Conservation (phyloP, 108 stramenopile species). For the Epithemia pelagica region DNA sequence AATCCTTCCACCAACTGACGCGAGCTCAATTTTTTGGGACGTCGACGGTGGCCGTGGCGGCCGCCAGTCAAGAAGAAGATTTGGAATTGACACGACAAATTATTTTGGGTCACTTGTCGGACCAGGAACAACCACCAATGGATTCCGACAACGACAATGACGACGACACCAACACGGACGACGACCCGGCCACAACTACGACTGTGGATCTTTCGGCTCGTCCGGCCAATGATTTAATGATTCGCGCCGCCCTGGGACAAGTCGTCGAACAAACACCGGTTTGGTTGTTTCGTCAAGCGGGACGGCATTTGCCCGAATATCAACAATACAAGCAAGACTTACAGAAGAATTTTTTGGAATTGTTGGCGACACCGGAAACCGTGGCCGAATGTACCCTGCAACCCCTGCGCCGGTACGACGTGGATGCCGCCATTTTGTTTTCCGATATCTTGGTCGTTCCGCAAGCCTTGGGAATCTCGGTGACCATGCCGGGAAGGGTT, state of each 20-base stretch:
- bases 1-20: not conserved
- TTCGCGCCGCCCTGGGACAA: conserved; percentile 72
- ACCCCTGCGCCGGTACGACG: conserved; percentile 83
- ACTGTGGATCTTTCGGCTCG: conserved; percentile 23
- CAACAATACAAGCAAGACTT: conserved; percentile 72
- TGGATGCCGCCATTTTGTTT: conserved; percentile 94
- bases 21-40: not conserved
- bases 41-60: not conserved
- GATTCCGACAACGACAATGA: conserved; percentile 11
- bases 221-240: conserved; percentile 77
- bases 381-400: conserved; percentile 95
- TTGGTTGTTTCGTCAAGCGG: conserved; percentile 95
- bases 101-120: conserved; percentile 31
- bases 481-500: conserved; percentile 94
- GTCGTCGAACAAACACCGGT: conserved; percentile 75
- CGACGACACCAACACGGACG: conserved; percentile 2
- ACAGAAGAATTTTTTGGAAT: conserved; percentile 86
- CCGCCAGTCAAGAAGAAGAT: conserved; percentile 34
- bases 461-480: conserved; percentile 78
- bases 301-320: conserved; percentile 93
- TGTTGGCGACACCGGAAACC: conserved; percentile 78
- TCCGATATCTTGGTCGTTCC: conserved; percentile 93
- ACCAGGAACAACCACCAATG: not conserved
- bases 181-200: not conserved
- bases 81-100: conserved; percentile 61